Base-by-base conservation (phyloP, 176 grass and related monocot genomes). In the Guadua angustifolia region DNA sequence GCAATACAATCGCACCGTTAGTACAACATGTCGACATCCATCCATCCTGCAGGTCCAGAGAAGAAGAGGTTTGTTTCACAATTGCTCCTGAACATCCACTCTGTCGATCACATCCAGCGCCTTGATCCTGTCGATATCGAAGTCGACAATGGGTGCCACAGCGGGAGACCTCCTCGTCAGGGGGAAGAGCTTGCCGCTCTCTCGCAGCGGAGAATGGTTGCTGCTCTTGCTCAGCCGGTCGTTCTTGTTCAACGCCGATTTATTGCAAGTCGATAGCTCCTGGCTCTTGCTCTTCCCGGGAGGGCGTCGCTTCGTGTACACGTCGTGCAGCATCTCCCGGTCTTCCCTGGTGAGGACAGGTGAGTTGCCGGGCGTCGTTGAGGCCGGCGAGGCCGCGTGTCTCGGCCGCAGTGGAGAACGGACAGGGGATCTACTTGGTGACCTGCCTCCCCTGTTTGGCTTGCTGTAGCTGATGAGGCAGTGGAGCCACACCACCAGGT, bases 401-500 rank as follows among this genome's bases (percentile, higher is more conserved):
- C 63, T 81, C 47, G 49, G 21, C 58, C 52, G 84, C 10, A 16
- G 39, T 0, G 85, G 84, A 2, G 82, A 94, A 18, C 75, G 88
- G 35, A 62, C 84, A 4, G 92, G 88, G 6, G 92, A 91, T 49
- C 86, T 88, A 61, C 52, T 90, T 44, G 88, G 91, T 8, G 91
- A 90, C 52, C 85, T 79, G 78, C 38, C 45, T 4, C 58, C 69
- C n/a, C 26, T 69, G 66, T 80, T 85, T 5, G 86, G 73, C 61
- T 87, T 84, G 56, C 88, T 88, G 79, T 97, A 85, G 83, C 71
- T 87, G 64, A 97, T 89, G 14, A 94, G 95, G 72, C 74, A 82
- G 84, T 97, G 95, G 25, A 97, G 90, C 90, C 88, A 87, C 69
- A 94, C 73, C 19, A 97, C 88, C 61, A 94, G 66, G 17, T 98